Evolutionary conservation across 1,284 basidiomycete species (phyloP).

Genomic region (Sanghuangporus weigelae): DNA sequence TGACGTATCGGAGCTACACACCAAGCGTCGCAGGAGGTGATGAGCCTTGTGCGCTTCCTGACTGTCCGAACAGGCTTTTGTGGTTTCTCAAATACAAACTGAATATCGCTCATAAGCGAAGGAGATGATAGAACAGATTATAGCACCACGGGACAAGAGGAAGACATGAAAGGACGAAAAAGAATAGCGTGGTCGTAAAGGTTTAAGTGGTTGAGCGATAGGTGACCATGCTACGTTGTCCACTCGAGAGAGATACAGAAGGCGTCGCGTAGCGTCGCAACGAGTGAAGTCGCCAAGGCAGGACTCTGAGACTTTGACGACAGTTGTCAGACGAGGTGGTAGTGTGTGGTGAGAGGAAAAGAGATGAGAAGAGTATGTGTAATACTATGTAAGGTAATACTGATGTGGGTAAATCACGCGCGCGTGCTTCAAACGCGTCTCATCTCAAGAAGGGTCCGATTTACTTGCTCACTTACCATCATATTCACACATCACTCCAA

Average conservation of each 20-base stretch:
- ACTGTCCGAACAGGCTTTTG: not conserved
- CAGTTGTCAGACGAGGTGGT: not conserved
- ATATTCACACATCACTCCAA: slow-evolving; percentile 21
- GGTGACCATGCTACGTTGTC: no score
- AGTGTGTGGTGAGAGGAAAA: no score
- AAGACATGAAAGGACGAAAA: not conserved
- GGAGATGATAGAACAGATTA: not conserved
- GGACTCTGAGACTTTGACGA: not conserved
- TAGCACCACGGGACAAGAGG: not conserved
- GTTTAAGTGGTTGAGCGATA: not conserved
- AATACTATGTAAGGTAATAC: no score
- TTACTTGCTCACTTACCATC: not conserved
- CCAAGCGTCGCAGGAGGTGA: slow-evolving; percentile 15
- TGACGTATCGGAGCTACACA: not conserved
- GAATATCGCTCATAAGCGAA: slow-evolving; percentile 5
- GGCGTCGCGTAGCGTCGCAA: not conserved
- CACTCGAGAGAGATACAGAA: not conserved
- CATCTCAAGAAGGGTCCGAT: not conserved
- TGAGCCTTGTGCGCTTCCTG: slow-evolving; percentile 12
- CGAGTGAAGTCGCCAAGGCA: not conserved
- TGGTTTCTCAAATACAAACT: slow-evolving; percentile 15
- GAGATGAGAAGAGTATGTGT: no score
- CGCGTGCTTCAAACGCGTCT: no score
- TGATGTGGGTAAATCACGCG: no score
- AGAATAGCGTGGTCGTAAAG: not conserved